Conservation (phyloP, 2,329 filamentous ascomycete species). For the Trichoderma sp. region DNA sequence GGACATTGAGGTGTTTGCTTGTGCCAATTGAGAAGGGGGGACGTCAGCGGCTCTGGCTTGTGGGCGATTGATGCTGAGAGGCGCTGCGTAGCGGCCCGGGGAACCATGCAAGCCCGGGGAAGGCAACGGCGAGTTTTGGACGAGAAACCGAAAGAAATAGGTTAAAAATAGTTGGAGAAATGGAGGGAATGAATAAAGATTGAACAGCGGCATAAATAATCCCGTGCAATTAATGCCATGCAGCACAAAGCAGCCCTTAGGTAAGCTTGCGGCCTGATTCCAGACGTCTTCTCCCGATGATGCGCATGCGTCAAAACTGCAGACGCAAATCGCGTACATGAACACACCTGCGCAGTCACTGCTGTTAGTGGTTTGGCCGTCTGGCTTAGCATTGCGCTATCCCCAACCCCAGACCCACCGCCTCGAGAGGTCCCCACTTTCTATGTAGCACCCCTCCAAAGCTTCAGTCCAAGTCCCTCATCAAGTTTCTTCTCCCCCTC, state of each 20-base stretch:
- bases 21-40: neutral
- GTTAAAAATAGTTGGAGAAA: neutral
- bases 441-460: slow-evolving; percentile 22
- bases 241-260: neutral
- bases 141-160: neutral
- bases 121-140: neutral
- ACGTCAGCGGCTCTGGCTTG: slow-evolving; percentile 8
- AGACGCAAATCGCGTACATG: slow-evolving; percentile 17
- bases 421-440: slow-evolving; percentile 19
- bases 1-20: neutral
- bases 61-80: slow-evolving; percentile 9
- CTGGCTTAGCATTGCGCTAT: neutral
- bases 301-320: slow-evolving; percentile 12
- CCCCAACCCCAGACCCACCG: slow-evolving; percentile 20
- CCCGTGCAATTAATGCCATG: neutral
- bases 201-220: neutral
- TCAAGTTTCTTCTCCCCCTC: slow-evolving; percentile 21
- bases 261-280: neutral
- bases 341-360: neutral
- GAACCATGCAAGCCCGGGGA: neutral
- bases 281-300: slow-evolving; percentile 13
- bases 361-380: slow-evolving; percentile 16
- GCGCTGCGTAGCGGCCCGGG: slow-evolving; percentile 14
- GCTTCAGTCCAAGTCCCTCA: slow-evolving; percentile 23
- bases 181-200: neutral